Evolutionary conservation across 2,329 filamentous ascomycete species (phyloP), one percentile per base, ranked within the genome.

Genomic region (Orbilia quercus): DNA sequence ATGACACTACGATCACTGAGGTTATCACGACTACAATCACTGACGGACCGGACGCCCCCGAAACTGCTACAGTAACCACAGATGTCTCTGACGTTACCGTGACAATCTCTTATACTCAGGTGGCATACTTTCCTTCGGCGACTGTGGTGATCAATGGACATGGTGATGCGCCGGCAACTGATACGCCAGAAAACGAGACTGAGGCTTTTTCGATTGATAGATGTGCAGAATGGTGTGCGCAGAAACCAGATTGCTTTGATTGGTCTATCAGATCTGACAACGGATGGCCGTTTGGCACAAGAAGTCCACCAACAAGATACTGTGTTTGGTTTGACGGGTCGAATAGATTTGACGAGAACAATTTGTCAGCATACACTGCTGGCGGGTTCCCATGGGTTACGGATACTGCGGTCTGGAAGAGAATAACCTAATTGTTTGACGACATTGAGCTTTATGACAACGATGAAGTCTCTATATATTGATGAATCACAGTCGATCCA

Each of bases 231-330:
- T 57, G 60, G 60, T 65, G 60, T 18, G 60, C 62, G 16, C 9
- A 40, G 31, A 66, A 66, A 31, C 53, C 62, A 5, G 62, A 66
- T 1, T 66, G 60, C 22, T 36, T 40, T 1, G 62, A 66, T 34
- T 58, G 62, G 50, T 25, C 42, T 7, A 66, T 66, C n/a, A 48
- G 42, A 18, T 57, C 62, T 3, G 62, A 66, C 38, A 57, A 66
- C 31, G 62, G 62, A 44, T 48, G 40, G 42, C 40, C 62, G 7
- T 57, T 57, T 20, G 51, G 51, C 5, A 40, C 42, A 6, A 66
- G 51, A 12, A 50, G 57, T 38, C 50, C 62, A 28, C 62, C 62
- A 9, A 66, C 62, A 1, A 57, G 45, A 25, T 66, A 66, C 23
- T 66, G 51, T 23, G 22, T 50, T 31, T 66, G 62, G 50, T 66